Base-by-base conservation (phyloP, 2,329 filamentous ascomycete genomes). In the Capronia epimyces region DNA sequence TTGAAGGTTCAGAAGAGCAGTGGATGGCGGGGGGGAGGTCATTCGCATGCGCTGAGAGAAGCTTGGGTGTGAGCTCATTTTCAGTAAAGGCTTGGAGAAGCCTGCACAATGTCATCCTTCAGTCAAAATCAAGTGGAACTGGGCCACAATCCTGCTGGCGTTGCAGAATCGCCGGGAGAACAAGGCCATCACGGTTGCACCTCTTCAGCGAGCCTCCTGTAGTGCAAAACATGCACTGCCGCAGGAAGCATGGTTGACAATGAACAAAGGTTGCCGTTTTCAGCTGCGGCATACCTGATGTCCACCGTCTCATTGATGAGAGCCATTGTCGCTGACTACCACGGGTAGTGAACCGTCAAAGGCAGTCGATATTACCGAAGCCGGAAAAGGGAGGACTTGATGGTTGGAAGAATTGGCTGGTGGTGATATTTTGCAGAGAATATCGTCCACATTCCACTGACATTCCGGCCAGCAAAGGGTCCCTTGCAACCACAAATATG, bases 1-100 rank as follows among this genome's bases (percentile, higher is more conserved):
- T 29, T 59, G 58, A 12, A 60, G 46, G 15, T 53, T 49, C 13
- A 62, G 46, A 12, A 59, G 53, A 22, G 59, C 53, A 43, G 49
- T 34, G 8, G 57, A 60, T 3, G 59, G 59, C 25, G 51, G 55
- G 18, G 57, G 57, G 34, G 59, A 46, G 31, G 41, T 51, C 27
- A 49, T 41, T 31, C 32, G 45, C 22, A 31, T 36, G 36, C 49
- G 55, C 15, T 44, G 46, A 15, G 49, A 27, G 15, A 49, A 57
- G 18, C 22, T 37, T 34, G 49, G 55, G 15, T 39, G 52, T 16
- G 48, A 46, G 32, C 7, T 45, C 51, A 57, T 54, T 25, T 36
- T 46, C 24, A 42, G 6, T 22, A 39, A 22, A 32, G 24, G 45
- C 32, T 16, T 20, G n/a, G 21, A 2, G 21, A 36, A 15, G 24